Evolutionary conservation across 2,329 filamentous ascomycete species (phyloP).

Genomic region (Neonectria coccinea): DNA sequence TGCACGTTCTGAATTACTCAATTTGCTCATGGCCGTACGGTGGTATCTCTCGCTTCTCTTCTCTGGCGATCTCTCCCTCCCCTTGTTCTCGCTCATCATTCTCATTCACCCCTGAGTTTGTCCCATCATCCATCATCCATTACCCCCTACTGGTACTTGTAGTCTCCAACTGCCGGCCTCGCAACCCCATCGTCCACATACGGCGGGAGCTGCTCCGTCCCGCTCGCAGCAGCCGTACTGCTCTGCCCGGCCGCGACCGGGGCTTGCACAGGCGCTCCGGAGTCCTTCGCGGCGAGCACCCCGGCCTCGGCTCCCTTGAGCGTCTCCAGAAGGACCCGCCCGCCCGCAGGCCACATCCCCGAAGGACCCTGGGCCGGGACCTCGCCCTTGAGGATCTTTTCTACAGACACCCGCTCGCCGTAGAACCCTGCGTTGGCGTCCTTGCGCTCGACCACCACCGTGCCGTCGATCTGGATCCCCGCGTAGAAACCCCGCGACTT

Average conservation of each 20-base stretch:
- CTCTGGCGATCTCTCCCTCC: background rate
- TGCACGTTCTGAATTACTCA: constrained; percentile 1
- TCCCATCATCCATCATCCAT: background rate
- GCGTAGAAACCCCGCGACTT: constrained; percentile 92
- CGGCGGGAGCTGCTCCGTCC: constrained; percentile 34
- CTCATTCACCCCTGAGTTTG: background rate
- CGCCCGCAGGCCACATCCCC: constrained; percentile 51
- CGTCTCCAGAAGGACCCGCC: constrained; percentile 46
- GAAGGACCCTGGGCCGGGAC: constrained; percentile 43
- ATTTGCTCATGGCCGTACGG: background rate
- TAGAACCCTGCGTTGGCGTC: constrained; percentile 92
- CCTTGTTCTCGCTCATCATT: background rate
- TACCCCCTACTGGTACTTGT: constrained; percentile 39
- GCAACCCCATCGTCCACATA: constrained; percentile 43
- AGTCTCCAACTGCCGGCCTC: constrained; percentile 40
- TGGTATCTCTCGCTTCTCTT: constrained; percentile 34
- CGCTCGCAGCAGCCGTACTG: constrained; percentile 22
- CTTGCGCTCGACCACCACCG: constrained; percentile 84
- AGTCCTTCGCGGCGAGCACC: constrained; percentile 34
- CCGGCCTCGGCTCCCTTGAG: constrained; percentile 50
- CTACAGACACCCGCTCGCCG: constrained; percentile 65
- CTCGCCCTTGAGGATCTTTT: constrained; percentile 61
- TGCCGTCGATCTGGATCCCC: constrained; percentile 87
- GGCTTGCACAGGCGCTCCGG: constrained; percentile 17
- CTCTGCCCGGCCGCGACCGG: constrained; percentile 26